Conservation (phyloP, 2,329 filamentous ascomycete genomes). For the Venturia nashicola region DNA sequence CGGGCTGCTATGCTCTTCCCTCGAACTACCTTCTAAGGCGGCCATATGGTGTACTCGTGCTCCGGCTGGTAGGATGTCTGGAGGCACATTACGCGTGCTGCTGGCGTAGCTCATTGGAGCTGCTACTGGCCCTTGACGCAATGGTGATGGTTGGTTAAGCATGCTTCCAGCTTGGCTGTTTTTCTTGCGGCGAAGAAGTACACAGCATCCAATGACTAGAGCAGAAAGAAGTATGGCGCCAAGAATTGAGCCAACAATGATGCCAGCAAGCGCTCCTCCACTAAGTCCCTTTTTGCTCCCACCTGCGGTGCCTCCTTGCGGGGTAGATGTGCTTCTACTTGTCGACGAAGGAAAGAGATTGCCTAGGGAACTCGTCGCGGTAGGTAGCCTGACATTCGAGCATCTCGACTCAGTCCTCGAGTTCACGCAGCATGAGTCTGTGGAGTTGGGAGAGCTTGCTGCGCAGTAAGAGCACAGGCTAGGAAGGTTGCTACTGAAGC, state of each 20-base stretch:
- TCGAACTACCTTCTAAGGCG: slow-evolving; percentile 67
- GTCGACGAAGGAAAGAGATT: slow-evolving; percentile 44
- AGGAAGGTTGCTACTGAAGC: slow-evolving; percentile 56
- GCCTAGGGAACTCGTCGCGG: slow-evolving; percentile 45
- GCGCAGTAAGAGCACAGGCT: slow-evolving; percentile 83
- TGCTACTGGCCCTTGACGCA: slow-evolving; percentile 23
- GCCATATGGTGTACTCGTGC: slow-evolving; percentile 93
- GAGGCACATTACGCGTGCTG: slow-evolving; percentile 24
- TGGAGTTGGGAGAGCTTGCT: slow-evolving; percentile 74
- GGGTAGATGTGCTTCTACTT: slow-evolving; percentile 14
- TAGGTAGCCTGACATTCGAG: slow-evolving; percentile 63
- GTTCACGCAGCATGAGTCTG: slow-evolving; percentile 87
- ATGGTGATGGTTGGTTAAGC: slow-evolving; percentile 81
- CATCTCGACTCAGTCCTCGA: slow-evolving; percentile 65
- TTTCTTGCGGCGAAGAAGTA: slow-evolving; percentile 43
- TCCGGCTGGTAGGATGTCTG: slow-evolving; percentile 54
- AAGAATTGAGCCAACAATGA: slow-evolving; percentile 68
- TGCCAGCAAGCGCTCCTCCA: slow-evolving; percentile 81
- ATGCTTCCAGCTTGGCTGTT: slow-evolving; percentile 56
- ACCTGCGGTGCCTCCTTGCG: slow-evolving; percentile 17
- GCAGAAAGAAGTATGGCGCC: slow-evolving; percentile 58
- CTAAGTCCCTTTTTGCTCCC: slow-evolving; percentile 44
- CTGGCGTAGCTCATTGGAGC: slow-evolving; percentile 30
- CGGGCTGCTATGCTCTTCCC: slow-evolving; percentile 28
- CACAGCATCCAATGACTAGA: slow-evolving; percentile 47